Percentiles rank a stretch among this genome's conserved stretches.
Conservation (phyloP, 129 eudicot genomes). For the Flaveria bidentis region DNA sequence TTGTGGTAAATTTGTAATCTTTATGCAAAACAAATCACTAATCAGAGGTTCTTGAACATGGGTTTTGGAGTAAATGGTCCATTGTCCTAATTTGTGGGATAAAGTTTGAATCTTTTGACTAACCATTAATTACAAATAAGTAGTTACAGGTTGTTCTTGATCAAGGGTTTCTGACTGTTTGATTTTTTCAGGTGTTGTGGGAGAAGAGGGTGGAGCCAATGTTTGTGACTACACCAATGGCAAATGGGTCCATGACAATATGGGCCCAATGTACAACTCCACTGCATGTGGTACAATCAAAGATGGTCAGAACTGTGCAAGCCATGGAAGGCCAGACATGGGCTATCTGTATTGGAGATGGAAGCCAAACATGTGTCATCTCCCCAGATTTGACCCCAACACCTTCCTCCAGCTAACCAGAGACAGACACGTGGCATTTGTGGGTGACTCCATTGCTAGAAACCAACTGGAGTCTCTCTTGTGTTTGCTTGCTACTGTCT, state of each 20-base stretch:
- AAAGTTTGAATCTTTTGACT: slow-evolving; percentile 10
- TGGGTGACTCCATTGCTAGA: slow-evolving; percentile 95
- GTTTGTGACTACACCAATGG: slow-evolving; percentile 82
- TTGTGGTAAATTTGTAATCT: slow-evolving; percentile 22
- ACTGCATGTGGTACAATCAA: slow-evolving; percentile 74
- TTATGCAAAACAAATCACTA: slow-evolving; percentile 2
- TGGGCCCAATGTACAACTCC: slow-evolving; percentile 79
- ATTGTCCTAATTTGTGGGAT: not conserved
- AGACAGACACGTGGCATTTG: slow-evolving; percentile 80
- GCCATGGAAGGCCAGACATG: slow-evolving; percentile 76
- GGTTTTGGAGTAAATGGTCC: slow-evolving; percentile 14
- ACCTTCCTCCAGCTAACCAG: slow-evolving; percentile 55
- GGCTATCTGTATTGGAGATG: slow-evolving; percentile 81
- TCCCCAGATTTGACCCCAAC: slow-evolving; percentile 76
- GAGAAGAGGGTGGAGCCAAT: slow-evolving; percentile 39
- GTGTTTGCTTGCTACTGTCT: slow-evolving; percentile 62
- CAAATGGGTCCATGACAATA: slow-evolving; percentile 62
- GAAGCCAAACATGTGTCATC: slow-evolving; percentile 69
- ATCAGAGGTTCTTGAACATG: slow-evolving; percentile 2
- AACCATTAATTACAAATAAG: not conserved
- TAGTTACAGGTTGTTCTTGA: not conserved
- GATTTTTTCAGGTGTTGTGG: slow-evolving; percentile 23
- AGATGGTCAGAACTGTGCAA: slow-evolving; percentile 73
- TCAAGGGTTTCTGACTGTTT: not conserved
- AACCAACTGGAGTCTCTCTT: slow-evolving; percentile 88